phyloP scores from a whole-genome alignment of 2,329 filamentous ascomycete species.

The Fusarium foetens region DNA sequence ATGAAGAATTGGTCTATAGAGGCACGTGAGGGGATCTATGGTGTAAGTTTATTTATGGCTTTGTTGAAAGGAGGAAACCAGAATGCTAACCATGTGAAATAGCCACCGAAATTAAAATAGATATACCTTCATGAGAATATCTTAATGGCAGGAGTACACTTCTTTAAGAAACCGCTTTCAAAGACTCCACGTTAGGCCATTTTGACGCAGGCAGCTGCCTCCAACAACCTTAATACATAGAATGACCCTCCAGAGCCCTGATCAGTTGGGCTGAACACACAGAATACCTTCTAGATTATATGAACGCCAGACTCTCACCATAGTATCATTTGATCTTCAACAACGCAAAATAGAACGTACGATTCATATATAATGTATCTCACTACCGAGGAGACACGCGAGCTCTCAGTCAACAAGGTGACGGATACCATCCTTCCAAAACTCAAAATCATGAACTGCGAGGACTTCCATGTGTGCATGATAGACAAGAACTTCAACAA shows the following conservation, averaged over 20 bases:
- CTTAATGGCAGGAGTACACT: background rate
- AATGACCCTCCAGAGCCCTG: background rate
- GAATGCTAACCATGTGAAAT: background rate
- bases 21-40: background rate
- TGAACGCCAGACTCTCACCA: background rate
- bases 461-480: background rate
- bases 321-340: background rate
- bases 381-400: background rate
- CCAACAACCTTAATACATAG: background rate
- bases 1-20: background rate
- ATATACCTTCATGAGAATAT: background rate
- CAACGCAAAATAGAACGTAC: background rate
- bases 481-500: background rate
- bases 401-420: background rate
- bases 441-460: background rate
- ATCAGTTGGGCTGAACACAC: background rate
- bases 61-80: background rate
- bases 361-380: background rate
- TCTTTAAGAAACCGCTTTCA: background rate
- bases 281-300: background rate
- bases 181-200: background rate
- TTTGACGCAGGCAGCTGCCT: background rate
- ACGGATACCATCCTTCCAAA: background rate
- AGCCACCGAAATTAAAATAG: background rate
- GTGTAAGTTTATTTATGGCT: background rate